These are phyloP conservation scores for Fusarium sp. DNA, from an alignment of 2,329 filamentous ascomycete genomes.

Conservation along the genomic window DNA sequence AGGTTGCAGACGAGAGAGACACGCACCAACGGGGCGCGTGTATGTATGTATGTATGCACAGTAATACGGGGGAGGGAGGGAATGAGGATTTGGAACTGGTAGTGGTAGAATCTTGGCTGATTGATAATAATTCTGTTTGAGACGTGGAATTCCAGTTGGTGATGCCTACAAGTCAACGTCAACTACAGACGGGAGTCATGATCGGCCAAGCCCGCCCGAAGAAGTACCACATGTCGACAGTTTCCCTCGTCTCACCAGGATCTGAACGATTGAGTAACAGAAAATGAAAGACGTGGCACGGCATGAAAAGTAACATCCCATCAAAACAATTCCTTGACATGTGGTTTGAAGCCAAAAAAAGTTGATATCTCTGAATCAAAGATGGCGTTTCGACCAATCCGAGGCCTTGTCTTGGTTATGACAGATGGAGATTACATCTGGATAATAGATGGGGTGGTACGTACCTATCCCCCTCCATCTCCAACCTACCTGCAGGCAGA, in stretches of 20 bases:
- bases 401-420: slow-evolving; percentile 23
- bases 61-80: not conserved
- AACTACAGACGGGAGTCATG: not conserved
- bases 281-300: slow-evolving; percentile 26
- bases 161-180: not conserved
- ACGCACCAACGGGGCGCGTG: slow-evolving; percentile 1
- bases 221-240: not conserved
- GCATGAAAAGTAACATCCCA: not conserved
- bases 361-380: slow-evolving; percentile 37
- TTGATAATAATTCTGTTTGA: slow-evolving; percentile 3
- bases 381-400: slow-evolving; percentile 31
- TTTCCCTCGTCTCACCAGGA: not conserved
- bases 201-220: not conserved
- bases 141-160: not conserved
- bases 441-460: slow-evolving; percentile 14
- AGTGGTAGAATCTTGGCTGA: slow-evolving; percentile 8
- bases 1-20: not conserved
- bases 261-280: slow-evolving; percentile 1
- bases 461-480: slow-evolving; percentile 20
- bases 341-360: slow-evolving; percentile 10
- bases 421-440: slow-evolving; percentile 41
- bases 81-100: slow-evolving; percentile 15
- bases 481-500: not conserved
- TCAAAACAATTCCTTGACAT: slow-evolving; percentile 9
- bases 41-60: not conserved